phyloP scores from a whole-genome alignment of 2,329 filamentous ascomycete species.

The Diaporthe amygdali region DNA sequence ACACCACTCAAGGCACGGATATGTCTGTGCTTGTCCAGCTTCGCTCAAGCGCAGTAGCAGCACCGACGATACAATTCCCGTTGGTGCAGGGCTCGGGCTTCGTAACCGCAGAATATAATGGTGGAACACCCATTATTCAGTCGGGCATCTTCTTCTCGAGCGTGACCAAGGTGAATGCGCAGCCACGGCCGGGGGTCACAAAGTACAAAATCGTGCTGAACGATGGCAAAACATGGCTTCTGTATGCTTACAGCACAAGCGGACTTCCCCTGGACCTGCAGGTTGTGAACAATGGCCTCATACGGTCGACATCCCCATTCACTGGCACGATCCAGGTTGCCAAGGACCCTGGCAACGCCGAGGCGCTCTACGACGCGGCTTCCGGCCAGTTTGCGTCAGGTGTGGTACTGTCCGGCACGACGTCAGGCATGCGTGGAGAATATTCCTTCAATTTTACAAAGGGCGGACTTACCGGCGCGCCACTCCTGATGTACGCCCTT shows the following conservation, averaged over 20 bases:
- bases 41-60: slow-evolving; percentile 53
- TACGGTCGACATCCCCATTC: slow-evolving; percentile 72
- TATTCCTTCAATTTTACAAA: slow-evolving; percentile 81
- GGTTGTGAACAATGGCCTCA: slow-evolving; percentile 67
- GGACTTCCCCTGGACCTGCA: slow-evolving; percentile 70
- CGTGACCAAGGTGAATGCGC: slow-evolving; percentile 62
- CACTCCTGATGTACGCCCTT: slow-evolving; percentile 83
- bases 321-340: slow-evolving; percentile 82
- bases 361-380: slow-evolving; percentile 75
- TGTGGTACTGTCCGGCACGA: slow-evolving; percentile 68
- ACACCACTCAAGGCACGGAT: slow-evolving; percentile 58
- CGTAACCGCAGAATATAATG: slow-evolving; percentile 77
- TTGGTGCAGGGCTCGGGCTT: slow-evolving; percentile 90
- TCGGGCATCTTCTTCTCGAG: slow-evolving; percentile 76
- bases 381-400: slow-evolving; percentile 76
- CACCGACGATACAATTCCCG: slow-evolving; percentile 75
- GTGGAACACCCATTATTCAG: slow-evolving; percentile 74
- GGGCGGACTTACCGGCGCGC: slow-evolving; percentile 63
- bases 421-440: slow-evolving; percentile 62
- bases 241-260: slow-evolving; percentile 72
- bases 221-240: slow-evolving; percentile 76
- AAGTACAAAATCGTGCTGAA: slow-evolving; percentile 80
- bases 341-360: slow-evolving; percentile 72
- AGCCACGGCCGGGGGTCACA: slow-evolving; percentile 66
- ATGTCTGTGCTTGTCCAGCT: slow-evolving; percentile 74